phyloP scores from a whole-genome alignment of 176 grass and related monocot species.

The Lolium rigidum region DNA sequence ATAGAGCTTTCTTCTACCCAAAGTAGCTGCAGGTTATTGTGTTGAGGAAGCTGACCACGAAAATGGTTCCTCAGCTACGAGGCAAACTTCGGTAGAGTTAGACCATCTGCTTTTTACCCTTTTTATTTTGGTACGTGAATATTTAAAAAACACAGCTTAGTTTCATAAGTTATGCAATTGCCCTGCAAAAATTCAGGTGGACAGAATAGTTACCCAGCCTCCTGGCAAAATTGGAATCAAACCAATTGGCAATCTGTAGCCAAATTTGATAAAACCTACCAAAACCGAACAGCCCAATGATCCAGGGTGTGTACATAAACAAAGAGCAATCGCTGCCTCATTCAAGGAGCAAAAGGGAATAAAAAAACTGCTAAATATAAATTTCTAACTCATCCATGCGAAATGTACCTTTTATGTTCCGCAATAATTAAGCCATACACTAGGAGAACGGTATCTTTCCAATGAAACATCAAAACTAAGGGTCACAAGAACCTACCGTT shows the following conservation, averaged over 20 bases:
- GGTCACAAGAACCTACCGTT: slow-evolving; percentile 51
- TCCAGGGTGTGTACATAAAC: not conserved
- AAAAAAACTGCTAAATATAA: slow-evolving; percentile 17
- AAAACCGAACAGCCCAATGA: not conserved
- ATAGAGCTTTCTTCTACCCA: not conserved
- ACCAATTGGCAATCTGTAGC: not conserved
- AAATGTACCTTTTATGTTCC: slow-evolving; percentile 59
- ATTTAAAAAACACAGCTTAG: not conserved
- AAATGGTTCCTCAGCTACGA: not conserved
- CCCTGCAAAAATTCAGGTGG: not conserved
- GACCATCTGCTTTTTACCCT: not conserved
- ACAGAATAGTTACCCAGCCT: not conserved
- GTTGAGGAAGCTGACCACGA: not conserved
- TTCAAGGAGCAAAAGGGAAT: not conserved
- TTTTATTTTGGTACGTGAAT: not conserved
- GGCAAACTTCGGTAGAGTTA: not conserved
- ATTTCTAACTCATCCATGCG: slow-evolving; percentile 42
- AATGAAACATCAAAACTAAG: slow-evolving; percentile 60
- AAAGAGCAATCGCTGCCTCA: not conserved
- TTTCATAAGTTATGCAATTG: not conserved
- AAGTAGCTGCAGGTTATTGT: not conserved
- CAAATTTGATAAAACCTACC: not conserved
- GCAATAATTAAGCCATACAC: slow-evolving; percentile 54
- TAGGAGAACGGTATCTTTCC: slow-evolving; percentile 62
- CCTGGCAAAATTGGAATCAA: not conserved